Conservation (phyloP, 2,329 filamentous ascomycete genomes). For the Teratosphaeria pseudoeucalypti region DNA sequence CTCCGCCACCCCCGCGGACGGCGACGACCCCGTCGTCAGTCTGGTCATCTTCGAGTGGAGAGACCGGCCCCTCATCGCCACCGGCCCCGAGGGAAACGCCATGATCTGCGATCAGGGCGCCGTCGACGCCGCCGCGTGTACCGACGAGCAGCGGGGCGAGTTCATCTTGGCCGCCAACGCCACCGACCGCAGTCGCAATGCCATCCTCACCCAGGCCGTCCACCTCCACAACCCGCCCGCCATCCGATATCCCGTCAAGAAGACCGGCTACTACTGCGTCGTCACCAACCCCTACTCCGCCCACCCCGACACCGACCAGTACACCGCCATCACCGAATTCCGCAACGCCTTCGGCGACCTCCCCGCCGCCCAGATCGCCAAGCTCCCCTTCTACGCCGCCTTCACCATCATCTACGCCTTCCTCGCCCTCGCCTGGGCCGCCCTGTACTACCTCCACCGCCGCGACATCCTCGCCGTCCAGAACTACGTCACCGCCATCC, state of each 20-base stretch:
- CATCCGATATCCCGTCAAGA: constrained; percentile 74
- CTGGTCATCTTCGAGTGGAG: constrained; percentile 90
- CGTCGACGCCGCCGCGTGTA: constrained; percentile 61
- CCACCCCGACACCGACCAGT: constrained; percentile 44
- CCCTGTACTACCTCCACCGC: constrained; percentile 89
- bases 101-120: constrained; percentile 64
- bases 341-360: constrained; percentile 95
- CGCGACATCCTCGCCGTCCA: constrained; percentile 92
- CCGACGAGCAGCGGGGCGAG: constrained; percentile 64
- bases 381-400: constrained; percentile 92
- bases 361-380: constrained; percentile 88
- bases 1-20: constrained; percentile 24
- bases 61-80: constrained; percentile 37
- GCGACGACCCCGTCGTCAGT: constrained; percentile 66
- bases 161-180: constrained; percentile 75
- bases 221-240: constrained; percentile 65
- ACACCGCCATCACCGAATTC: constrained; percentile 77
- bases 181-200: constrained; percentile 56
- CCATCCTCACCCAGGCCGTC: constrained; percentile 70
- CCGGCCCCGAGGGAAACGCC: background rate
- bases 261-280: constrained; percentile 94
- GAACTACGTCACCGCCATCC: constrained; percentile 96
- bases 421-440: constrained; percentile 79
- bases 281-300: constrained; percentile 61
- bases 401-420: constrained; percentile 90